Base-by-base conservation (phyloP, 805 yeast genomes). In the Metschnikowia vanudenii region DNA sequence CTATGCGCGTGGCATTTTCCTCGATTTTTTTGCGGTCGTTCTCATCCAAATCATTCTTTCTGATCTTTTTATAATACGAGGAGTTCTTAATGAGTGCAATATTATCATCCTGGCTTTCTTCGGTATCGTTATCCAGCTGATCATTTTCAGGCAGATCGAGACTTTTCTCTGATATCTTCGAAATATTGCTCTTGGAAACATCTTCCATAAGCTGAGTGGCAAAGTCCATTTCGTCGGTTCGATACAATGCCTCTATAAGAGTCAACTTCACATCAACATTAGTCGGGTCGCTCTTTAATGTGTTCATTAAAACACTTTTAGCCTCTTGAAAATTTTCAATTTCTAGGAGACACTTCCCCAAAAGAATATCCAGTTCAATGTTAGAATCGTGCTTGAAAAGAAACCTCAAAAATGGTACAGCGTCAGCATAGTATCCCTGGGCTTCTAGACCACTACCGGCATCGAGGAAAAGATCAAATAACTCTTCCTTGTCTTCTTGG, bases 311-410 rank as follows among this genome's bases (percentile, higher is more conserved):
- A 2, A 82, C 81, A 26, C 69, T 71, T 54, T 76, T 80, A 0
- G 96, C 95, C 41, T 78, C 76, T 20, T 68, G 73, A 55, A 79
- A 87, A 44, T 85, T 83, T 17, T 84, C 90, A 0, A 82, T 73
- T 59, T 87, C 94, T 52, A 84, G 74, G 49, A 78, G 80, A 65
- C 97, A 91, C 57, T 80, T 84, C 4, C 89, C 97, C 49, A 90
- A 71, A 2, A 87, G 77, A 22, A 71, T 63, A 2, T 78, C 71
- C 51, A 83, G 63, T 12, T 83, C 86, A 1, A 74, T 58, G 6
- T 75, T 76, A 14, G 51, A 60, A 39, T 71, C 71, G 46, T 71
- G 35, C 18, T 36, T 41, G 37, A 37, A 43, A 42, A 51, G 52
- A 22, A 41, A 78, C 62, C 30, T 73, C 45, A 86, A 80, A 53